A percentile compares a stretch with the other conserved stretches of the same genome.
These are phyloP conservation scores for Lipomyces yamanashiensis DNA, from an alignment of 805 yeast species.

Conservation along the genomic window DNA sequence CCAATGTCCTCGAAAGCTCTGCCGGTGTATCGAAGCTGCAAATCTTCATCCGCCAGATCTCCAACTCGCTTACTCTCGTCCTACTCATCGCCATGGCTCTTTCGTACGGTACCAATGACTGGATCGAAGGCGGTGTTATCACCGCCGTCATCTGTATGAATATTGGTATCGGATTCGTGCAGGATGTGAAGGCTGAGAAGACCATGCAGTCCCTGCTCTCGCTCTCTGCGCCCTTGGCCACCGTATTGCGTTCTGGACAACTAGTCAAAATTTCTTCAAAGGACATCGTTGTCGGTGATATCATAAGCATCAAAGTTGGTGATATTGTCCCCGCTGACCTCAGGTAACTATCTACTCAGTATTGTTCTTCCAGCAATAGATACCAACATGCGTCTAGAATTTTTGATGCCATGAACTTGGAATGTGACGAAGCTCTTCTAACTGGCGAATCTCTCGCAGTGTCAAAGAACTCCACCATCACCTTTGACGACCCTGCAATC, in stretches of 20 bases:
- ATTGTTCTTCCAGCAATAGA: neutral
- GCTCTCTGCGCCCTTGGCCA: conserved; percentile 71
- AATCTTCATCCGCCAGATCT: conserved; percentile 68
- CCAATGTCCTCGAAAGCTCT: conserved; percentile 67
- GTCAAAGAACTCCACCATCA: conserved; percentile 53
- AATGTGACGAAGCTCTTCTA: conserved; percentile 69
- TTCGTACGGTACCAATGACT: conserved; percentile 73
- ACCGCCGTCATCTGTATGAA: conserved; percentile 68
- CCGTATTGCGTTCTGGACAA: conserved; percentile 64
- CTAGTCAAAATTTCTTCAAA: conserved; percentile 63
- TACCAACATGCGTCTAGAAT: conserved; percentile 46
- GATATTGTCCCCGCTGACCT: conserved; percentile 81
- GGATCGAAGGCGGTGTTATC: conserved; percentile 84
- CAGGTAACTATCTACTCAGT: conserved; percentile 30
- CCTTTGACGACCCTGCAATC: conserved; percentile 47
- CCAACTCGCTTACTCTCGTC: conserved; percentile 77
- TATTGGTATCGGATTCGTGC: conserved; percentile 68
- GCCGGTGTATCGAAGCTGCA: conserved; percentile 56
- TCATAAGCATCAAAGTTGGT: conserved; percentile 66
- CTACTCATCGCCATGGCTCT: conserved; percentile 48
- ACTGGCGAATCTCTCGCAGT: conserved; percentile 72
- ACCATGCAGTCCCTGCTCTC: conserved; percentile 77
- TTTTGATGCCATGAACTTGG: conserved; percentile 62
- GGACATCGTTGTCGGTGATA: conserved; percentile 74
- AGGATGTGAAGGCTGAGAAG: conserved; percentile 74